These are phyloP conservation scores for Penicillium coffeae DNA, from an alignment of 495 filamentous ascomycete genomes.

Conservation along the genomic window DNA sequence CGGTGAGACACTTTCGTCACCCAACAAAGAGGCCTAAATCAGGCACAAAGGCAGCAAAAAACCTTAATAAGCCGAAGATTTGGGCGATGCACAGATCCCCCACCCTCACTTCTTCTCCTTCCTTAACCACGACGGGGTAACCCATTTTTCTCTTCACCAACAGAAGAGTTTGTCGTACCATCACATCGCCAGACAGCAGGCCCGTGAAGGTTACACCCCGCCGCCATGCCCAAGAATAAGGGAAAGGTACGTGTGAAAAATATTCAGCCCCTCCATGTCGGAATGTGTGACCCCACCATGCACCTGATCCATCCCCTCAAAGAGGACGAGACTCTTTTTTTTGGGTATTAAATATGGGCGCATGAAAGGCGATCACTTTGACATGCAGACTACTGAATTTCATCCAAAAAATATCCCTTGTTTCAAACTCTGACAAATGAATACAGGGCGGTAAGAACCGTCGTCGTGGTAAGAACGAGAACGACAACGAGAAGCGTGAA, in stretches of 20 bases:
- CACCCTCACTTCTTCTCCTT: slow-evolving; percentile 15
- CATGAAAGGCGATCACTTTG: not conserved
- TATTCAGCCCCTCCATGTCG: slow-evolving; percentile 29
- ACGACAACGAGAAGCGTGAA: slow-evolving; percentile 99
- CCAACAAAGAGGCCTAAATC: slow-evolving; percentile 5
- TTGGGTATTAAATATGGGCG: not conserved
- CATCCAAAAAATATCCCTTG: not conserved
- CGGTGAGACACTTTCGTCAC: not conserved
- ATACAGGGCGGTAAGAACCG: slow-evolving; percentile 96
- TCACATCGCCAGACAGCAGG: slow-evolving; percentile 21
- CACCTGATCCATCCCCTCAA: not conserved
- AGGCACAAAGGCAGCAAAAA: not conserved
- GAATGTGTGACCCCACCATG: slow-evolving; percentile 24
- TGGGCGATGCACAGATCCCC: slow-evolving; percentile 20
- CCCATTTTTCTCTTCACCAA: slow-evolving; percentile 4
- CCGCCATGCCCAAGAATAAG: slow-evolving; percentile 95
- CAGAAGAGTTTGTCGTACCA: slow-evolving; percentile 8
- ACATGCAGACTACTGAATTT: not conserved
- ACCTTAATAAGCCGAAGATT: slow-evolving; percentile 26
- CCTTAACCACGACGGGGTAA: slow-evolving; percentile 15
- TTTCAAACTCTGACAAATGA: slow-evolving; percentile 19
- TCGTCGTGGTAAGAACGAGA: slow-evolving; percentile 99
- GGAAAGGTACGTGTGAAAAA: slow-evolving; percentile 70
- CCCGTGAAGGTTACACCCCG: slow-evolving; percentile 23
- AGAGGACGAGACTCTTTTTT: not conserved